These are phyloP conservation scores for Buddleja alternifolia DNA, from an alignment of 257 asterid species.

Conservation along the genomic window DNA sequence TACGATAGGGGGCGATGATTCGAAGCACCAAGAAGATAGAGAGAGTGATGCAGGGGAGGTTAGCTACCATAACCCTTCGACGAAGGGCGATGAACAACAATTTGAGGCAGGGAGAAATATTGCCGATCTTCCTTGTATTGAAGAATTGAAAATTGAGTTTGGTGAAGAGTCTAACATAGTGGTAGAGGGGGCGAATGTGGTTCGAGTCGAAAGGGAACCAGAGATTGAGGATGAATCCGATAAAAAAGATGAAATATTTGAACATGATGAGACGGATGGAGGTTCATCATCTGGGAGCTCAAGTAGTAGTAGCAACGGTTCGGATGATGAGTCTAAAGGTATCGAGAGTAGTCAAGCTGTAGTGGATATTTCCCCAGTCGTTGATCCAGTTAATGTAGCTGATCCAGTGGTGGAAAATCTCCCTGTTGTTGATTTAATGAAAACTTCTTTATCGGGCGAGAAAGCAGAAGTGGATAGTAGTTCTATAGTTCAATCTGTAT, in stretches of 20 bases:
- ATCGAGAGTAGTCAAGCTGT: conserved; percentile 30
- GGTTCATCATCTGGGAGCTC: conserved; percentile 43
- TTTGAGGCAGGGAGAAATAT: too few relatives aligned
- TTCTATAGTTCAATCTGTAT: conserved; percentile 17
- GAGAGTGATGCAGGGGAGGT: conserved; percentile 42
- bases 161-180: conserved; percentile 11
- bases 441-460: conserved; percentile 28
- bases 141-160: conserved; percentile 19
- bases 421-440: conserved; percentile 29
- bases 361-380: conserved; percentile 32
- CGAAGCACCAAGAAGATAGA: conserved; percentile 33
- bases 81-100: too few relatives aligned
- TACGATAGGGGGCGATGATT: conserved; percentile 38
- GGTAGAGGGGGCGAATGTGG: conserved; percentile 4
- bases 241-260: conserved; percentile 30
- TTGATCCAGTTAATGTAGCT: conserved; percentile 32
- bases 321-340: conserved; percentile 49
- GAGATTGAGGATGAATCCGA: conserved; percentile 32
- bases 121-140: conserved; percentile 14
- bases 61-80: too few relatives aligned
- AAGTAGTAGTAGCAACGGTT: conserved; percentile 39
- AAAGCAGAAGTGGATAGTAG: conserved; percentile 8
- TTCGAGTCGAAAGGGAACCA: conserved; percentile 35
- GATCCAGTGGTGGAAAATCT: conserved; percentile 31
- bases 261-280: conserved; percentile 40